phyloP scores from a whole-genome alignment of 768 basidiomycete species.

The Tephrocybe rancida region DNA sequence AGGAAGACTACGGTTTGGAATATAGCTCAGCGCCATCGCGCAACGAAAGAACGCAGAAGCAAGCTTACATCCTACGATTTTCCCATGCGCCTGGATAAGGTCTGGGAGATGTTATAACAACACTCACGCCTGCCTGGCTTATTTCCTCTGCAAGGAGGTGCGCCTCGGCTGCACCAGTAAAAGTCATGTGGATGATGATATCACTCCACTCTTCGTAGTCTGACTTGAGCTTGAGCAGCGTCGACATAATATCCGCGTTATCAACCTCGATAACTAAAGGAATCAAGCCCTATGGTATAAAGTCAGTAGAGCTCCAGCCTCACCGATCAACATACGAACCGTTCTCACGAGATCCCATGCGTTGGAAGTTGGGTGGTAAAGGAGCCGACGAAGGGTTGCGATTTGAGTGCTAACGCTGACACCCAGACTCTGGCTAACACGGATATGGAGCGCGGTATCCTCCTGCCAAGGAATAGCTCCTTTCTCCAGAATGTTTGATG shows the following conservation, averaged over 20 bases:
- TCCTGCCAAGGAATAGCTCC: slow-evolving; percentile 73
- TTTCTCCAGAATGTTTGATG: slow-evolving; percentile 54
- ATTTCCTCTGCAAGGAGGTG: slow-evolving; percentile 68
- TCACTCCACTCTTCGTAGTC: slow-evolving; percentile 45
- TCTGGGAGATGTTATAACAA: slow-evolving; percentile 66
- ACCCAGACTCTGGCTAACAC: slow-evolving; percentile 34
- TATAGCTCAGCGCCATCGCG: background rate
- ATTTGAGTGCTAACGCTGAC: slow-evolving; percentile 68
- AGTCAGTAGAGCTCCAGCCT: background rate
- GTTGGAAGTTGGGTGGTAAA: slow-evolving; percentile 34
- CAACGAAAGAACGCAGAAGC: background rate
- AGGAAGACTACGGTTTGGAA: slow-evolving; percentile 44
- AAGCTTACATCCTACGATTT: slow-evolving; percentile 56
- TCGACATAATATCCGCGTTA: slow-evolving; percentile 77
- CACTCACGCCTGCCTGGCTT: slow-evolving; percentile 61
- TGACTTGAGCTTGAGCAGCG: slow-evolving; percentile 60
- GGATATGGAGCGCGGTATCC: slow-evolving; percentile 66
- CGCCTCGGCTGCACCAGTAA: slow-evolving; percentile 62
- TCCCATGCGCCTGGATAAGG: slow-evolving; percentile 73
- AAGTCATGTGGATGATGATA: slow-evolving; percentile 42
- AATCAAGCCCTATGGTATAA: slow-evolving; percentile 49
- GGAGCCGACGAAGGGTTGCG: slow-evolving; percentile 49
- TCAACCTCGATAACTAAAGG: slow-evolving; percentile 69
- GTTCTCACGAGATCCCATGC: slow-evolving; percentile 39
- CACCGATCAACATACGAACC: slow-evolving; percentile 28